Evolutionary conservation across 2,329 filamentous ascomycete species (phyloP), one percentile per base, ranked within the genome.

Genomic region (Pseudogymnoascus pannorum): DNA sequence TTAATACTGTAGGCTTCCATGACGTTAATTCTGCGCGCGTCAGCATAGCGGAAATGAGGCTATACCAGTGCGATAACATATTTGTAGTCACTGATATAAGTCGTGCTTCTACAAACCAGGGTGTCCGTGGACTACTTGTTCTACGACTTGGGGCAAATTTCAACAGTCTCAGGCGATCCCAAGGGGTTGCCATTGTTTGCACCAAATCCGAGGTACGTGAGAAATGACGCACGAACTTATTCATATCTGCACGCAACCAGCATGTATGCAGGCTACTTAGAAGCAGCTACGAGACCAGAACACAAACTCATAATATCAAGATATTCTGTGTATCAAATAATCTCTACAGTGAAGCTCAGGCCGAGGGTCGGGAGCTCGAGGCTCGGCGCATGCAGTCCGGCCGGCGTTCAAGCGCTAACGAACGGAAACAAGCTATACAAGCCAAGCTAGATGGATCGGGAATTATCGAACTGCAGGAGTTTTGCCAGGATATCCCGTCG

Each of bases 31-130:
- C 60, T n/a, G 63, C 63, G 36, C 42, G 63, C 35, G 44, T 64
- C 33, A 61, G 61, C 33, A 40, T 64, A 9, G 51, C 63, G 11
- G 61, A 64, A 36, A 60, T 24, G 29, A 63, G 44, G 60, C 38
- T 64, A 61, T 58, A 64, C 26, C 59, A 61, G 35, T 64, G 63
- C 22, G 61, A 64, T 57, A 62, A 64, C 18, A 57, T 64, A 44
- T 60, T 64, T 42, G 26, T 64, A 11, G 59, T 64, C 29, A 60
- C 63, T 11, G 63, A 63, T 9, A 63, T 64, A 16, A 40, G 26
- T 48, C 61, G 63, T 16, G 63, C 63, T 38, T 44, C 40, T 18
- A 63, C 63, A 5, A 63, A 64, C 33, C 20, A 60, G 31, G 58
- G 61, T 14, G 61, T 64, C 16, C 44, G 61, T 38, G n/a, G n/a